Conservation (phyloP, 2,329 filamentous ascomycete species). For the Endoconidiophora polonica region DNA sequence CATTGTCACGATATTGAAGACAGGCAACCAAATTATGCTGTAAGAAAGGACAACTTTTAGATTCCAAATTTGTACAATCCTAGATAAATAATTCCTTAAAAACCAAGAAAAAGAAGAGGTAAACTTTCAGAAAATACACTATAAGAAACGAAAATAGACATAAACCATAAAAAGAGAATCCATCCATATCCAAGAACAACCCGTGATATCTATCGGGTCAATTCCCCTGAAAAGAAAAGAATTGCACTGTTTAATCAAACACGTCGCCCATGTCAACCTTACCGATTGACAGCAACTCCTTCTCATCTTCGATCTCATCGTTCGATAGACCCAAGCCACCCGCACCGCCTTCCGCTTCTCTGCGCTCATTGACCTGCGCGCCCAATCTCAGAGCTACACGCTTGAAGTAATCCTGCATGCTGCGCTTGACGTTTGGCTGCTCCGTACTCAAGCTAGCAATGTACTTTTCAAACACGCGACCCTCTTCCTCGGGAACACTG, state of each 20-base stretch:
- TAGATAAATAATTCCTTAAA: background rate
- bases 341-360: slow-evolving; percentile 77
- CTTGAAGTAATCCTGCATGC: slow-evolving; percentile 96
- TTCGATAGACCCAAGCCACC: slow-evolving; percentile 73
- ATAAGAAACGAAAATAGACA: background rate
- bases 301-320: slow-evolving; percentile 87
- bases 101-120: background rate
- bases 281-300: slow-evolving; percentile 89
- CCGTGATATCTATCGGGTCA: background rate
- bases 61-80: background rate
- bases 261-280: slow-evolving; percentile 47
- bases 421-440: slow-evolving; percentile 58
- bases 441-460: slow-evolving; percentile 51
- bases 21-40: background rate
- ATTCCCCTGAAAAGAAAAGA: background rate
- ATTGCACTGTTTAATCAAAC: background rate
- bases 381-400: slow-evolving; percentile 71
- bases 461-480: slow-evolving; percentile 78
- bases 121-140: background rate
- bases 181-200: background rate
- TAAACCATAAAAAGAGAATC: too few relatives aligned
- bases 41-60: slow-evolving; percentile 1
- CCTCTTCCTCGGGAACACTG: slow-evolving; percentile 74
- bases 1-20: too few relatives aligned
- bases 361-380: slow-evolving; percentile 73